A percentile compares a stretch with the other conserved stretches of the same genome.
Conservation (phyloP, 495 filamentous ascomycete species). For the Chaetomium cochliodes region DNA sequence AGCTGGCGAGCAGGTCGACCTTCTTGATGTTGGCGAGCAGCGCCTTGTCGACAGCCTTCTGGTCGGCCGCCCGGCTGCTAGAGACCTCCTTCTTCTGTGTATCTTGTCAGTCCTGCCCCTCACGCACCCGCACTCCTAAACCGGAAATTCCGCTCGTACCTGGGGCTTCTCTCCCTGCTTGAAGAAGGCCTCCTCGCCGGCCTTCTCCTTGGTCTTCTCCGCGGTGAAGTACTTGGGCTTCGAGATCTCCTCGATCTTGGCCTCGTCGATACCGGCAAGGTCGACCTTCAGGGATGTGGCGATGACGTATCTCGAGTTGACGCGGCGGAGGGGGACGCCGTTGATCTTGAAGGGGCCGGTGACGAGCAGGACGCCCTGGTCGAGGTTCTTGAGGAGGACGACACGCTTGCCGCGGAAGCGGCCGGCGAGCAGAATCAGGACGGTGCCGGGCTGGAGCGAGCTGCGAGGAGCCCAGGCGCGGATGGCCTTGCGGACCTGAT, state of each 20-base stretch:
- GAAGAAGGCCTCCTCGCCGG: constrained; percentile 95
- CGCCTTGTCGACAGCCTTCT: constrained; percentile 96
- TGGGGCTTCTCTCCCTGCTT: constrained; percentile 94
- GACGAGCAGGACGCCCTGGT: constrained; percentile 95
- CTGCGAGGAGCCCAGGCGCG: constrained; percentile 79
- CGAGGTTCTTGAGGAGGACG: constrained; percentile 93
- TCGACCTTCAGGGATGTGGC: constrained; percentile 91
- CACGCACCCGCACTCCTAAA: background rate
- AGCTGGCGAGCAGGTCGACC: constrained; percentile 81
- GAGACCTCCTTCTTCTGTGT: constrained; percentile 91
- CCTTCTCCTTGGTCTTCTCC: constrained; percentile 89
- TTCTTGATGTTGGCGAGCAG: constrained; percentile 92
- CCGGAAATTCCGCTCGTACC: constrained; percentile 58
- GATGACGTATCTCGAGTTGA: constrained; percentile 98
- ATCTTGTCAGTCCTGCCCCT: constrained; percentile 31
- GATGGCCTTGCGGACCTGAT: constrained; percentile 89
- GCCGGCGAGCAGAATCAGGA: constrained; percentile 97
- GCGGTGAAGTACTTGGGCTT: constrained; percentile 88
- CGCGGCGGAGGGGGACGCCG: constrained; percentile 95
- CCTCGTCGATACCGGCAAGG: constrained; percentile 74
- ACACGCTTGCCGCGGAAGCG: constrained; percentile 99
- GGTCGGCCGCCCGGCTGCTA: constrained; percentile 86
- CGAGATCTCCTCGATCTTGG: constrained; percentile 80
- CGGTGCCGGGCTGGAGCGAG: constrained; percentile 85
- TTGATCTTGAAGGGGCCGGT: constrained; percentile 99